Evolutionary conservation across 768 basidiomycete species (phyloP), one percentile per base, ranked within the genome.

Genomic region (Hydnomerulius pinastri): DNA sequence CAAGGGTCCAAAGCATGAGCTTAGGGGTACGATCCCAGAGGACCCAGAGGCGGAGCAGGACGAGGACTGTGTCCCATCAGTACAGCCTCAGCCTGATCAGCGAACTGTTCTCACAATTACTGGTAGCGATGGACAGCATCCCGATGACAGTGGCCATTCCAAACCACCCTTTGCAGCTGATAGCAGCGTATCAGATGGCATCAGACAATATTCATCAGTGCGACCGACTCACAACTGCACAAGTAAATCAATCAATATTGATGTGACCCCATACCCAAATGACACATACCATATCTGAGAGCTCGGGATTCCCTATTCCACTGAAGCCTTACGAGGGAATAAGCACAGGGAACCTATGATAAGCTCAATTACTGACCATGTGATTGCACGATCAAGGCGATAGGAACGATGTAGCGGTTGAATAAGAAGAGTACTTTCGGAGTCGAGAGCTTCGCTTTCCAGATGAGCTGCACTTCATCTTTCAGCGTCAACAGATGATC

Each of bases 41-140:
- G 20, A 69, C 56, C 74, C 74, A 76, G 7, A 75, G 24, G 2
- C 71, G 68, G n/a, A 75, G 57, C 29, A 76, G 55, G 10, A 76
- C 59, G 18, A 75, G 62, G 50, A 74, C 74, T 75, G 27, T 42
- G 18, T 41, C 20, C 2, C 11, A 33, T n/a, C 9, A 15, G 52
- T 33, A 56, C 12, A 9, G 23, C 35, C 30, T 44, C 23, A 3
- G 13, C 38, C 7, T n/a, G 15, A 43, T 39, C n/a, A 39, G 25
- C 6, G 2, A n/a, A 15, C 23, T 6, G n/a, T 15, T 1, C 66
- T 56, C 42, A 73, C 74, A 75, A 33, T 74, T 71, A 38, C 68
- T 69, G 21, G 63, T 63, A 4, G 61, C 66, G 17, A 70, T 61
- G 21, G 71, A 69, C n/a, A 71, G 11, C 55, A 70, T 62, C 15